Evolutionary conservation across 768 basidiomycete genomes (phyloP).

Genomic region (Kockovaella imperatae): DNA sequence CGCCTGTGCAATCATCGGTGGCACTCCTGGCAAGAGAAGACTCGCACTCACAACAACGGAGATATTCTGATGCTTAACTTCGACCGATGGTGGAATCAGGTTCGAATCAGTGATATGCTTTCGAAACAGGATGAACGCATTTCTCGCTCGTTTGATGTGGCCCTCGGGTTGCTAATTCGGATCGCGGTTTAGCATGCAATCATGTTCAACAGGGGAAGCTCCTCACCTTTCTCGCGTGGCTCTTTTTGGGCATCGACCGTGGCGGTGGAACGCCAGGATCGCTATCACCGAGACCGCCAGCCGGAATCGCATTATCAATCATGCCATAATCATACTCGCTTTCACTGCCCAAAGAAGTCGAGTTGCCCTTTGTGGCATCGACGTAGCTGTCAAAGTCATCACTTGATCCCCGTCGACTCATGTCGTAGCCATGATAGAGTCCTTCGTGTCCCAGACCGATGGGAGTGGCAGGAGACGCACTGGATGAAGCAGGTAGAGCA

Average conservation of each 20-base stretch:
- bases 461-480: not conserved
- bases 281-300: slow-evolving; percentile 3
- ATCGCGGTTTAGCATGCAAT: not conserved
- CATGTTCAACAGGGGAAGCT: not conserved
- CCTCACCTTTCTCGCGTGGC: slow-evolving; percentile 41
- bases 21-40: not conserved
- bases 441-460: not conserved
- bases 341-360: not conserved
- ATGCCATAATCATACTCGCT: not conserved
- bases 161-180: slow-evolving; percentile 41
- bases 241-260: slow-evolving; percentile 35
- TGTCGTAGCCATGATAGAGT: slow-evolving; percentile 1
- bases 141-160: slow-evolving; percentile 45
- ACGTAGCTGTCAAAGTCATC: not conserved
- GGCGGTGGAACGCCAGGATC: slow-evolving; percentile 11
- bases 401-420: not conserved
- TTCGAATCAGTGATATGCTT: slow-evolving; percentile 45
- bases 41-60: slow-evolving; percentile 38
- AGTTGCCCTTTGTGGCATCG: not conserved
- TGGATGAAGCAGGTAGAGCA: not conserved
- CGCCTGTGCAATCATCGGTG: slow-evolving; percentile 13
- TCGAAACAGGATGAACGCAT: slow-evolving; percentile 46
- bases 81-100: slow-evolving; percentile 41
- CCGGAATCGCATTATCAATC: not conserved
- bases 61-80: slow-evolving; percentile 46